Evolutionary conservation across 345 rosid genomes (phyloP).

Genomic region (Angophora floribunda): DNA sequence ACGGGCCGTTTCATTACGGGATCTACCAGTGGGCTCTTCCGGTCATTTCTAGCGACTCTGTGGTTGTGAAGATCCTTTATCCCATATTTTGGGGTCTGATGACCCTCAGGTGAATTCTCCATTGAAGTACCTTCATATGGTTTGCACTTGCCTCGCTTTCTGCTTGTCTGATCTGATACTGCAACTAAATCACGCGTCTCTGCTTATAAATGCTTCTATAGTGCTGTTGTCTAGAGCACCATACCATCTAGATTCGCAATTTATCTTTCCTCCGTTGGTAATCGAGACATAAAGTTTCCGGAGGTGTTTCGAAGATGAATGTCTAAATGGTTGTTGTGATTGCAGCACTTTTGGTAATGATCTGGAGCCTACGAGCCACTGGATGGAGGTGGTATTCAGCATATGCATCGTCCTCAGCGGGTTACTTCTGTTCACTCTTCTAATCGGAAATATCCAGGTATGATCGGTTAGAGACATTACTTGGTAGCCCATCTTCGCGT

Average conservation of each 20-base stretch:
- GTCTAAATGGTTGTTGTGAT: background rate
- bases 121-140: background rate
- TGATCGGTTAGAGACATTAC: background rate
- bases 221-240: background rate
- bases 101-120: conserved; percentile 63
- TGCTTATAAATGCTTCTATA: background rate
- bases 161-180: background rate
- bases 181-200: background rate
- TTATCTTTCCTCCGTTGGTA: background rate
- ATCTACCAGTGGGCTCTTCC: conserved; percentile 76
- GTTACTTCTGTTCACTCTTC: conserved; percentile 67
- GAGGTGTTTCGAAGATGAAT: background rate
- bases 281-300: background rate
- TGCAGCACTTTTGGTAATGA: conserved; percentile 78
- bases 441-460: conserved; percentile 89
- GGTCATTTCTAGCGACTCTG: conserved; percentile 74
- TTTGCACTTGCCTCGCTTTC: background rate
- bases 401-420: conserved; percentile 72
- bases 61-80: conserved; percentile 69
- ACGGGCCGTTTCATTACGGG: conserved; percentile 64
- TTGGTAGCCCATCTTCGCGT: background rate
- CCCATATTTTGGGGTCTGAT: conserved; percentile 92
- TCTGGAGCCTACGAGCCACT: conserved; percentile 76
- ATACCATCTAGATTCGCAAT: background rate
- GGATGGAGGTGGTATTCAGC: conserved; percentile 72